Evolutionary conservation across 352 stramenopile species (phyloP).

Genomic region (Hyaloperonospora brassicae): DNA sequence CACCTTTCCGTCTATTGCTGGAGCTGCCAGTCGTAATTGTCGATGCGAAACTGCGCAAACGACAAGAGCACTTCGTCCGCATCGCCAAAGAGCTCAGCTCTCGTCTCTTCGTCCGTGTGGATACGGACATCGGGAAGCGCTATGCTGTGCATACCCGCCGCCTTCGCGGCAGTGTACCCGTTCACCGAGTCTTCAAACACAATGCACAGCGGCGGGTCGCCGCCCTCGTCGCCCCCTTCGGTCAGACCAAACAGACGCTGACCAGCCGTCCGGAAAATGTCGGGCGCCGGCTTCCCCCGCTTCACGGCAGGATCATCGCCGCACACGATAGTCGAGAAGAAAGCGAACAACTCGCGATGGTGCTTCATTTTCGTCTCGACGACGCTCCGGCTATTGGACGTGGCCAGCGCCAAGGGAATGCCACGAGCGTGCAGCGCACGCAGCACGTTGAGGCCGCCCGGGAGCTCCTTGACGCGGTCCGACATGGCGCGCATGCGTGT

Average conservation of each 20-base stretch:
- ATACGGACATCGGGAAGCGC: conserved; percentile 65
- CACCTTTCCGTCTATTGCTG: no score
- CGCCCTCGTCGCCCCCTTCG: conserved; percentile 25
- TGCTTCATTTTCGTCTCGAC: conserved; percentile 58
- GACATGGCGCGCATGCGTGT: conserved; percentile 51
- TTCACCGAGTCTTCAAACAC: conserved; percentile 76
- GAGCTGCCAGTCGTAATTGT: conserved; percentile 47
- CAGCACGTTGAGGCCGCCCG: conserved; percentile 44
- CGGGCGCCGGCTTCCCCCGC: conserved; percentile 61
- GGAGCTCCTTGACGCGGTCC: conserved; percentile 41
- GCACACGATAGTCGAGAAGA: conserved; percentile 65
- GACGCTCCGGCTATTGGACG: conserved; percentile 55
- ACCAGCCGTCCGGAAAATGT: conserved; percentile 71
- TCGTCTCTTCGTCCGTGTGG: conserved; percentile 39
- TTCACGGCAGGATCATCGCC: conserved; percentile 66
- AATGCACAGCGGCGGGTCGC: conserved; percentile 37
- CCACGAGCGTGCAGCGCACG: conserved; percentile 35
- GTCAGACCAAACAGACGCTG: conserved; percentile 42
- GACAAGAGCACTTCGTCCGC: conserved; percentile 60
- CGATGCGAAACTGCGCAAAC: conserved; percentile 48
- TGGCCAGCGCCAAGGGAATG: conserved; percentile 63
- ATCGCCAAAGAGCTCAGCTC: conserved; percentile 38
- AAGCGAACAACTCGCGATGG: conserved; percentile 67
- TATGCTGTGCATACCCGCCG: conserved; percentile 60
- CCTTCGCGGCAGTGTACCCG: conserved; percentile 53